Conservation (phyloP, 371 early-diverging fungal species). For the Entomophthora muscae region DNA sequence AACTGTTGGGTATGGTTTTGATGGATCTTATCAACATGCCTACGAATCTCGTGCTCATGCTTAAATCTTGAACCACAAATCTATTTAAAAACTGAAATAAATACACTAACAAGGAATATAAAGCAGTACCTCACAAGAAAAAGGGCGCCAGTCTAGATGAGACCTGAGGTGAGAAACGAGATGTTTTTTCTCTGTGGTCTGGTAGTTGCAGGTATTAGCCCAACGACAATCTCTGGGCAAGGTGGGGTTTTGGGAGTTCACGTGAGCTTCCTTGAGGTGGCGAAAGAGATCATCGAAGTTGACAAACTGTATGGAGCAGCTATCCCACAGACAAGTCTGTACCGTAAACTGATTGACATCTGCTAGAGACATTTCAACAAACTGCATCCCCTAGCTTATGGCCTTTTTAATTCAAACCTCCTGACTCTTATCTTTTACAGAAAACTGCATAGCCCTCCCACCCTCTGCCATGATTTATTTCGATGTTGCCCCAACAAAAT, state of each 20-base stretch:
- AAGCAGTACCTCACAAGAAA: slow-evolving; percentile 8
- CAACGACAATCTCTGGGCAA: slow-evolving; percentile 2
- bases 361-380: neutral
- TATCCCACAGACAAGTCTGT: slow-evolving; percentile 3
- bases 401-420: too few relatives aligned
- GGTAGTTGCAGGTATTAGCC: neutral
- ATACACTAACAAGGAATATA: neutral
- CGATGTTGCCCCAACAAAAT: too few relatives aligned
- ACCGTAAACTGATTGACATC: neutral
- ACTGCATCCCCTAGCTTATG: too few relatives aligned
- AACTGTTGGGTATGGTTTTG: neutral
- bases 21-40: slow-evolving; percentile 3
- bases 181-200: slow-evolving; percentile 5
- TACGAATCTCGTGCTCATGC: slow-evolving; percentile 8
- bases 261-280: slow-evolving; percentile 1
- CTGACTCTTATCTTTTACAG: too few relatives aligned
- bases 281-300: slow-evolving; percentile 2
- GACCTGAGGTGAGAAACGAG: slow-evolving; percentile 5
- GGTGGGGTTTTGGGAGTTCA: neutral
- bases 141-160: slow-evolving; percentile 10
- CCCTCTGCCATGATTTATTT: too few relatives aligned
- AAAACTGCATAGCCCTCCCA: too few relatives aligned
- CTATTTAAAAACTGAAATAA: neutral
- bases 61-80: neutral
- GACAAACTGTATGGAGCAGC: neutral